Evolutionary conservation across 2,329 filamentous ascomycete species (phyloP).

Genomic region (Claviceps africana): DNA sequence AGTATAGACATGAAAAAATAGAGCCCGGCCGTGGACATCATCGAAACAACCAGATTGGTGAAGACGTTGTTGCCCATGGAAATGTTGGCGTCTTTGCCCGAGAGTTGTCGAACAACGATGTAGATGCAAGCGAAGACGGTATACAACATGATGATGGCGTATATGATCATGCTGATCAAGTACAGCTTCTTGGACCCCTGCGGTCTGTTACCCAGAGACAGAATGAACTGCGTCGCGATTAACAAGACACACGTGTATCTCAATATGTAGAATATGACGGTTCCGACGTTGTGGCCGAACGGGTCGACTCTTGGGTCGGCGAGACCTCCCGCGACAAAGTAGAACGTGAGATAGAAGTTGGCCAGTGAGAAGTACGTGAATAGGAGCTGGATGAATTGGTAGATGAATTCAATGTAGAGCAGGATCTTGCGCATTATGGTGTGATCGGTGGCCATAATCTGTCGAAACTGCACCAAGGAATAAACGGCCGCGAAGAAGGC

Average conservation of each 20-base stretch:
- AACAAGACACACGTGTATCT: slow-evolving; percentile 76
- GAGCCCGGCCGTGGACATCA: slow-evolving; percentile 76
- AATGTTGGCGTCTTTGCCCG: slow-evolving; percentile 32
- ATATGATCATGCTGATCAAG: slow-evolving; percentile 75
- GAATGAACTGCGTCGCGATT: slow-evolving; percentile 89
- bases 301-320: slow-evolving; percentile 70
- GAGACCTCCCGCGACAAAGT: slow-evolving; percentile 88
- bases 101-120: slow-evolving; percentile 75
- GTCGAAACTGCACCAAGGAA: slow-evolving; percentile 85
- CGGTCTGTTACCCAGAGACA: slow-evolving; percentile 89
- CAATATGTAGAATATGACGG: slow-evolving; percentile 73
- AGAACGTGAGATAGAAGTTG: slow-evolving; percentile 98
- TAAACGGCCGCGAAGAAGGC: slow-evolving; percentile 98
- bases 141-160: slow-evolving; percentile 88
- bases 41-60: slow-evolving; percentile 84
- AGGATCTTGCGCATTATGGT: slow-evolving; percentile 78
- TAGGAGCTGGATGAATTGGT: slow-evolving; percentile 80
- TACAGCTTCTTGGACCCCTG: slow-evolving; percentile 92
- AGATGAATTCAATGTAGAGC: slow-evolving; percentile 87
- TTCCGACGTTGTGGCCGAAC: slow-evolving; percentile 76
- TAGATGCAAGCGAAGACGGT: slow-evolving; percentile 81
- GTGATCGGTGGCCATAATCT: slow-evolving; percentile 89
- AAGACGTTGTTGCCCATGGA: slow-evolving; percentile 75
- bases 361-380: slow-evolving; percentile 98
- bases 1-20: slow-evolving; percentile 96